Evolutionary conservation across 2,329 filamentous ascomycete species (phyloP).

Genomic region (Torrubiellomyces zombiae): DNA sequence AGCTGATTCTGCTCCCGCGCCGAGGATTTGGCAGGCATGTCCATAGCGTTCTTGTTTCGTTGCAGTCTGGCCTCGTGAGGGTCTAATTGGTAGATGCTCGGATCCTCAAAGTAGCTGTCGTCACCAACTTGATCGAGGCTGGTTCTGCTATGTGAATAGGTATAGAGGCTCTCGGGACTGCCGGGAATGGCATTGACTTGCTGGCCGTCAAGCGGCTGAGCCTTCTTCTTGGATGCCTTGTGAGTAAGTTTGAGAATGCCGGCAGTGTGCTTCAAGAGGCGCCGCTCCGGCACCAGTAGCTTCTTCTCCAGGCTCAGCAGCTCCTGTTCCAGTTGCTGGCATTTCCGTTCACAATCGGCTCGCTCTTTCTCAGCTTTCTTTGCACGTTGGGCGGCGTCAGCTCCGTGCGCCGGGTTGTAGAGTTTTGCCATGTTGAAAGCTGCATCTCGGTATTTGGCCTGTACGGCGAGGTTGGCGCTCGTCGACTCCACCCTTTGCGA

Average conservation of each 20-base stretch:
- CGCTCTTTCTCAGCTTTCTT: conserved; percentile 58
- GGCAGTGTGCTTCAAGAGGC: conserved; percentile 76
- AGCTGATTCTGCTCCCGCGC: conserved; percentile 36
- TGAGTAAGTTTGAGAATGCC: conserved; percentile 86
- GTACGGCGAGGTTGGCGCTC: conserved; percentile 68
- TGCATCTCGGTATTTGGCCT: conserved; percentile 88
- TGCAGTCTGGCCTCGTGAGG: conserved; percentile 30
- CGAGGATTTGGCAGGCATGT: conserved; percentile 42
- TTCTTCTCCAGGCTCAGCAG: conserved; percentile 66
- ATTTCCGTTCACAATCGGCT: conserved; percentile 57
- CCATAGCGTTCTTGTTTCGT: conserved; percentile 27
- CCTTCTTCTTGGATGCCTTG: conserved; percentile 47
- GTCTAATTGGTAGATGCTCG: conserved; percentile 56
- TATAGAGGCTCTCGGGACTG: conserved; percentile 62
- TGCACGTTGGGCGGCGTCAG: conserved; percentile 30
- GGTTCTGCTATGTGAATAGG: conserved; percentile 44
- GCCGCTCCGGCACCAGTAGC: conserved; percentile 55
- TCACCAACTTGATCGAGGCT: conserved; percentile 38
- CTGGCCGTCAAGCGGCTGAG: conserved; percentile 23
- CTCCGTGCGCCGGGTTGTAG: conserved; percentile 40
- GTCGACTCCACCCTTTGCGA: conserved; percentile 66
- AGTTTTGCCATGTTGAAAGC: conserved; percentile 73
- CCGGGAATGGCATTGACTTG: conserved; percentile 45
- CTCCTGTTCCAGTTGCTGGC: conserved; percentile 70
- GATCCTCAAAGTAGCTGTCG: conserved; percentile 57